Conservation (phyloP, 164 flowering plant species). For the Warburgia ugandensis region DNA sequence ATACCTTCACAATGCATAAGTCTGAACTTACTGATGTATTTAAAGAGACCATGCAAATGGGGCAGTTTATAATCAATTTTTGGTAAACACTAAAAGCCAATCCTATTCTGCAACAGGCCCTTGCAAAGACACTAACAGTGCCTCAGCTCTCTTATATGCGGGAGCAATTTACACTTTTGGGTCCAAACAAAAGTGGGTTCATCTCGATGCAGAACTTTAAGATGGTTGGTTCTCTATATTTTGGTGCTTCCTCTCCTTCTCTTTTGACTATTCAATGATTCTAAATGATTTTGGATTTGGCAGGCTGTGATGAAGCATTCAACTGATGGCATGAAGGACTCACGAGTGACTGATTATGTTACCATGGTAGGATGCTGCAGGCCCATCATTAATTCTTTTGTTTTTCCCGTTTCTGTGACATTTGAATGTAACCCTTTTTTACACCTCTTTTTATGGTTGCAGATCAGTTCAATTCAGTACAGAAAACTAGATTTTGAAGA, state of each 20-base stretch:
- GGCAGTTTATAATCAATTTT: background rate
- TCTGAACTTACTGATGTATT: too few relatives aligned
- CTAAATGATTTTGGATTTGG: too few relatives aligned
- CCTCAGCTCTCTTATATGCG: slow-evolving; percentile 65
- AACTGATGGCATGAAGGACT: slow-evolving; percentile 88
- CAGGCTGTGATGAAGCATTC: slow-evolving; percentile 61
- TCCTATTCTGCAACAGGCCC: slow-evolving; percentile 46
- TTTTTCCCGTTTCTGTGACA: background rate
- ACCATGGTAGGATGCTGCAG: too few relatives aligned
- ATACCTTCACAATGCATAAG: too few relatives aligned
- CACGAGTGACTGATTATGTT: slow-evolving; percentile 66
- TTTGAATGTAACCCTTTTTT: background rate
- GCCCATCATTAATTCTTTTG: too few relatives aligned
- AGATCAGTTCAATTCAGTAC: slow-evolving; percentile 78
- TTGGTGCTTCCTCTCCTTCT: background rate
- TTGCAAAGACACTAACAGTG: slow-evolving; percentile 80
- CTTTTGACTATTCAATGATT: background rate
- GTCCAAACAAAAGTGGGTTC: slow-evolving; percentile 75
- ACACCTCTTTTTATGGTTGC: slow-evolving; percentile 13
- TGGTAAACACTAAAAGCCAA: background rate
- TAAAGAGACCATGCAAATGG: too few relatives aligned
- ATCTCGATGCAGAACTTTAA: slow-evolving; percentile 73
- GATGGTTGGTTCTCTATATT: slow-evolving; percentile 37
- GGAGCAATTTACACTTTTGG: slow-evolving; percentile 71
- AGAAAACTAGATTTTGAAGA: slow-evolving; percentile 88